Conservation (phyloP, 352 stramenopile genomes). For the Phytophthora crassamura region DNA sequence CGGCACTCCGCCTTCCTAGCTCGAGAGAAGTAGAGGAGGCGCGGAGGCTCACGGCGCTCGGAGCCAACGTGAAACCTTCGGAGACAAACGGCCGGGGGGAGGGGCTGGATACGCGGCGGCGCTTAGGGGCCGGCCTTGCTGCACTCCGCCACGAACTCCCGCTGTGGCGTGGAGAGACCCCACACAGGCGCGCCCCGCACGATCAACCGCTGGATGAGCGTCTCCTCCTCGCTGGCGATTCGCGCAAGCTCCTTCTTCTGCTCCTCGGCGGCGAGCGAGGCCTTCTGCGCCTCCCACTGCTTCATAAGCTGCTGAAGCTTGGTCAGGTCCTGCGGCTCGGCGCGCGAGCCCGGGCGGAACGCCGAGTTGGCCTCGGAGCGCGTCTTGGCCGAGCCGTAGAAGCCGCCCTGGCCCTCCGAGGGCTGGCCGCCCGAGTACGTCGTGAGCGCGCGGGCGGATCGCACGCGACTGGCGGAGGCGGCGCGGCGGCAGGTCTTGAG, state of each 20-base stretch:
- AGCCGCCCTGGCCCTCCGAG: slow-evolving; percentile 89
- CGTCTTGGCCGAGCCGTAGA: slow-evolving; percentile 89
- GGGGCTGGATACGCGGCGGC: slow-evolving; percentile 5
- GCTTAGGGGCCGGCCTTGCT: slow-evolving; percentile 34
- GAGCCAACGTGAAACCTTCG: slow-evolving; percentile 20
- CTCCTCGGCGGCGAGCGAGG: slow-evolving; percentile 46
- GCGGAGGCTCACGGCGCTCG: too few relatives aligned
- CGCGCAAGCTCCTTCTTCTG: slow-evolving; percentile 48
- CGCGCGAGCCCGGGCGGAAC: slow-evolving; percentile 70
- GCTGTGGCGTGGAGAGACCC: slow-evolving; percentile 76
- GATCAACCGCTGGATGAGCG: slow-evolving; percentile 69
- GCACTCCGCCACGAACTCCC: slow-evolving; percentile 76
- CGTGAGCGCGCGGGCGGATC: slow-evolving; percentile 44
- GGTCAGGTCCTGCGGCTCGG: slow-evolving; percentile 65
- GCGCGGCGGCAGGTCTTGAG: slow-evolving; percentile 33
- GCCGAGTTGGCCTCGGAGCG: slow-evolving; percentile 70
- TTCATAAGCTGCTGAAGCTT: slow-evolving; percentile 70
- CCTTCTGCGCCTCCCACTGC: slow-evolving; percentile 52
- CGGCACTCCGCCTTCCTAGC: slow-evolving; percentile 28
- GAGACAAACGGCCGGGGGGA: slow-evolving; percentile 1
- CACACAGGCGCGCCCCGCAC: slow-evolving; percentile 78
- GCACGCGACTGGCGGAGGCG: slow-evolving; percentile 4
- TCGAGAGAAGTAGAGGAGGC: too few relatives aligned
- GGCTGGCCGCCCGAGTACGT: slow-evolving; percentile 92
- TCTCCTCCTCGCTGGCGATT: slow-evolving; percentile 50